Evolutionary conservation across 108 stramenopile species (phyloP).

Genomic region (Skeletonema tropicum): DNA sequence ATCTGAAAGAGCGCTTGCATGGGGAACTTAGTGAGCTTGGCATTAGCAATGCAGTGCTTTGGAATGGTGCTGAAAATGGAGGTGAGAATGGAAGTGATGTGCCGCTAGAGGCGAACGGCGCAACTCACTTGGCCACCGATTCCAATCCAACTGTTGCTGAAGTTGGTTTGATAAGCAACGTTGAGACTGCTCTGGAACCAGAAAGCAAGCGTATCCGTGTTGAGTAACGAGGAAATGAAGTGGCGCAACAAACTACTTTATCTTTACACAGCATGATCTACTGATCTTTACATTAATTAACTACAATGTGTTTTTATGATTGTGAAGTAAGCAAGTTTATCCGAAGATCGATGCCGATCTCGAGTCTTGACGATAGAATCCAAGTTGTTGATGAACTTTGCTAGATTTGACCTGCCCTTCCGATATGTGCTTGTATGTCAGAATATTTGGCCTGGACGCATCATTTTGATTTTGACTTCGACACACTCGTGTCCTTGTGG

Average conservation of each 20-base stretch:
- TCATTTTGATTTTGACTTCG: no score
- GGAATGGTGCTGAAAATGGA: not conserved
- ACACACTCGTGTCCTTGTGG: not conserved
- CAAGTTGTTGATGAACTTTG: not conserved
- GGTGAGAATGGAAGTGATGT: not conserved
- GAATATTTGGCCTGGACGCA: no score
- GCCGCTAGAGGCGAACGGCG: not conserved
- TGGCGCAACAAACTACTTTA: not conserved
- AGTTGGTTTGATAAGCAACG: conserved; percentile 5
- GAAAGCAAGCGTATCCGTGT: not conserved
- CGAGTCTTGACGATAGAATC: not conserved
- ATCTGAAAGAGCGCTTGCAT: conserved; percentile 64
- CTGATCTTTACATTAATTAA: conserved; percentile 1
- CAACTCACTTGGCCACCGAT: not conserved
- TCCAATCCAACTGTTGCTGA: not conserved
- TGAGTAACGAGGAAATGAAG: not conserved
- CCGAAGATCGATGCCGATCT: not conserved
- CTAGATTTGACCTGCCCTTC: not conserved
- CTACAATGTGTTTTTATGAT: conserved; percentile 5
- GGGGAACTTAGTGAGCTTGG: conserved; percentile 51
- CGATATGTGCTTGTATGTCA: not conserved
- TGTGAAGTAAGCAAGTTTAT: not conserved
- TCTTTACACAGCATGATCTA: conserved; percentile 3
- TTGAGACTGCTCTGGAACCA: not conserved
- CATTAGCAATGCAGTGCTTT: not conserved